Conservation (phyloP, 257 asterid genomes). For the Primulina eburnea region DNA sequence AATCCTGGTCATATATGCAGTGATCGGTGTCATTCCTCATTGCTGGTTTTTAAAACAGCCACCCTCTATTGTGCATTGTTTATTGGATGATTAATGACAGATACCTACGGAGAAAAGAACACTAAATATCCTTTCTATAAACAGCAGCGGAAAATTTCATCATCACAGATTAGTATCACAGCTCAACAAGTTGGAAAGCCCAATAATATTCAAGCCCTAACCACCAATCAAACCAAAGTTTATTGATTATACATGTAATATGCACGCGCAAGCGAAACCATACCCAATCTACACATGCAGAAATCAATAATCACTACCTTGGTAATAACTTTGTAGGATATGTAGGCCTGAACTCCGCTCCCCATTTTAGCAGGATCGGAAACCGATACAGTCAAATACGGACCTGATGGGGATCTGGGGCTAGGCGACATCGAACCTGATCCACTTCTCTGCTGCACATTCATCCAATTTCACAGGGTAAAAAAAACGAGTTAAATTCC, state of each 20-base stretch:
- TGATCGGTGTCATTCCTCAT: not conserved
- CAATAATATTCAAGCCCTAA: slow-evolving; percentile 7
- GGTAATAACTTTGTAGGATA: slow-evolving; percentile 96
- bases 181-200: not conserved
- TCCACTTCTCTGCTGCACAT: slow-evolving; percentile 67
- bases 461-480: slow-evolving; percentile 21
- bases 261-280: not conserved
- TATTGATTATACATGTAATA: slow-evolving; percentile 1
- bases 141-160: not conserved
- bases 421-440: slow-evolving; percentile 66
- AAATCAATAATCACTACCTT: slow-evolving; percentile 44
- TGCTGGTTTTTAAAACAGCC: not conserved
- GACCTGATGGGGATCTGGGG: slow-evolving; percentile 88
- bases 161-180: not conserved
- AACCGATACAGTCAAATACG: slow-evolving; percentile 72
- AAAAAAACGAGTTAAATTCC: not conserved
- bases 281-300: slow-evolving; percentile 19
- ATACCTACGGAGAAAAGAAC: not conserved
- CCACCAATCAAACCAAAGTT: slow-evolving; percentile 5
- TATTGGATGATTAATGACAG: not conserved
- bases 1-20: not conserved
- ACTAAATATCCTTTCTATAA: not conserved
- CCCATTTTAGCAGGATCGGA: slow-evolving; percentile 99
- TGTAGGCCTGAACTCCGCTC: slow-evolving; percentile 93
- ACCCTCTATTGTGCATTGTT: not conserved